Evolutionary conservation across 2,329 filamentous ascomycete species (phyloP).

Genomic region (Fusarium proliferatum): DNA sequence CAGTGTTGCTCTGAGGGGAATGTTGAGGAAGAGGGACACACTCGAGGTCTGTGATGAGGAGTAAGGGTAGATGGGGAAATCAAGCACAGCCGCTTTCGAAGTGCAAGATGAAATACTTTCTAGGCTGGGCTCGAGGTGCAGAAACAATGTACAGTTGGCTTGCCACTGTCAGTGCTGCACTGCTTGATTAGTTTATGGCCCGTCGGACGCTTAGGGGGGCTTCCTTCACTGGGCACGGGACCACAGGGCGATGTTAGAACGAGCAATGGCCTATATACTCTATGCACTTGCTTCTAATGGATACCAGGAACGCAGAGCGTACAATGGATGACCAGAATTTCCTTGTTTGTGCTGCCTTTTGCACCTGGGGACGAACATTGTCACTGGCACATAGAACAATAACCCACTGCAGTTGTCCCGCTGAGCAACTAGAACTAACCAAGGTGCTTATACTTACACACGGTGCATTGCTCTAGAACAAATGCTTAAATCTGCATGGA

Average conservation of each 20-base stretch:
- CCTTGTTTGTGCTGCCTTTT: neutral
- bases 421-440: neutral
- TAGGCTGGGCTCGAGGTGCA: neutral
- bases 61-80: neutral
- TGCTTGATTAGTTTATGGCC: neutral
- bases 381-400: slow-evolving; percentile 7
- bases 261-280: neutral
- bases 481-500: neutral
- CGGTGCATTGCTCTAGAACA: neutral
- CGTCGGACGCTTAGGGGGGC: neutral
- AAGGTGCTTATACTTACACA: neutral
- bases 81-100: neutral
- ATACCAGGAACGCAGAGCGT: neutral
- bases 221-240: neutral
- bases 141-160: neutral
- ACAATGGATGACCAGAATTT: neutral
- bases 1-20: neutral
- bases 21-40: neutral
- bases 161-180: slow-evolving; percentile 3
- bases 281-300: neutral
- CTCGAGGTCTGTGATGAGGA: neutral
- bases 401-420: neutral
- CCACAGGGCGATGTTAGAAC: neutral
- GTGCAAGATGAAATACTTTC: neutral
- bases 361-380: neutral